Base-by-base conservation (phyloP, 2,329 filamentous ascomycete species). In the Iodosphaeria phyllophila region DNA sequence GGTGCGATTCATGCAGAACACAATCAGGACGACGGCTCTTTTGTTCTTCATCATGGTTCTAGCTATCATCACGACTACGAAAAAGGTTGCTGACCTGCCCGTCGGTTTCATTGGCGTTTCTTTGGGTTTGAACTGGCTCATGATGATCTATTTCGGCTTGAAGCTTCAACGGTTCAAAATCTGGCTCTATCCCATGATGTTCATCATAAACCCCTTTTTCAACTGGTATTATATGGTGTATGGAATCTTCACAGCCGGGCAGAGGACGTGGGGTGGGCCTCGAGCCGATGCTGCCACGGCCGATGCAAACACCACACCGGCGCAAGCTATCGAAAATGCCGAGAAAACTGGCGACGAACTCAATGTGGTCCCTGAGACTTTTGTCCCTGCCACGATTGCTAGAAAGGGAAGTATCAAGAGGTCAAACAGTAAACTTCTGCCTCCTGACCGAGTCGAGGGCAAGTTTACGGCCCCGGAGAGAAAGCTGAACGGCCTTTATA, bases 161-260 rank as follows among this genome's bases (percentile, higher is more conserved):
- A 83, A 80, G 50, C 64, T 95, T 24, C 73, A 74, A 31, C 68
- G 89, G 8, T 93, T 75, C 57, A 95, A 98, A 58, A 77, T 91
- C 32, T 86, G 80, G 74, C 59, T 95, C 5, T 95, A 95, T 44
- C 86, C 86, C 0, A 40, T 95, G 33, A 93, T 95, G 83, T 95
- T 93, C 45, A 53, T 92, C 23, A 49, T 93, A 33, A 95, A 93
- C 43, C 86, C 89, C 1, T 91, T 95, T 44, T 84, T 93, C 61
- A 95, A 95, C 51, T 95, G 86, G 86, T 67, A 82, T 30, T 95
- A 95, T 54, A 92, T 93, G 77, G 76, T 92, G 3, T 92, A 93
- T 47, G 84, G 83, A 22, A 91, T 92, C 37, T 89, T 92, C 49
- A 93, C 86, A 1, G 83, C 84, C 16, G 83, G 84, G 12, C 82